Conservation (phyloP, 2,329 filamentous ascomycete genomes). For the Venturia effusa region DNA sequence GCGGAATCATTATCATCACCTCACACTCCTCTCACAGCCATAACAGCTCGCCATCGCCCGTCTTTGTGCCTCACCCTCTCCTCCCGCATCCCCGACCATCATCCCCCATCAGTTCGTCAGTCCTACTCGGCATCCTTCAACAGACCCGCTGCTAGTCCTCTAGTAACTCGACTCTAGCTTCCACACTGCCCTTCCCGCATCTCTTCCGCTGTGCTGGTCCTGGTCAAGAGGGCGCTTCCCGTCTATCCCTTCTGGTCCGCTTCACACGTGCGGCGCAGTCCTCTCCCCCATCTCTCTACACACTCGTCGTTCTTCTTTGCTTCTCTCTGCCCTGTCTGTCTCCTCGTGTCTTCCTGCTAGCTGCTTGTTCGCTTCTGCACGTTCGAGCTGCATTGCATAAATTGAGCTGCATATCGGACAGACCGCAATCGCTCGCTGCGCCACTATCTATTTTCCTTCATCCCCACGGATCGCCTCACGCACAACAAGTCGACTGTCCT, state of each 20-base stretch:
- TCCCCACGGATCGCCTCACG: not conserved
- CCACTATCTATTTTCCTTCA: not conserved
- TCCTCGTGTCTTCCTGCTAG: not conserved
- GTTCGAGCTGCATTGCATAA: not conserved
- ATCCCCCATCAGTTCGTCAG: not conserved
- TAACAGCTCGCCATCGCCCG: not conserved
- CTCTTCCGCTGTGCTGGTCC: not conserved
- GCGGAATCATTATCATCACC: no score
- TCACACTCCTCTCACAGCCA: not conserved
- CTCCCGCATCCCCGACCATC: not conserved
- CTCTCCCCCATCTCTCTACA: not conserved
- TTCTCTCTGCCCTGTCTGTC: not conserved
- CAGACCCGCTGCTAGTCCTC: no score
- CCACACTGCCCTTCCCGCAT: not conserved
- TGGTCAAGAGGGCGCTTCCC: not conserved
- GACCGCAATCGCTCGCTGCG: not conserved
- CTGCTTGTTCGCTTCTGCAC: not conserved
- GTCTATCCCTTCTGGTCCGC: not conserved
- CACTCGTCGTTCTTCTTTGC: not conserved
- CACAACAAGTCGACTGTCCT: not conserved
- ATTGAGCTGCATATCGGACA: not conserved
- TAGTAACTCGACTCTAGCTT: not conserved
- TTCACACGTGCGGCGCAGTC: not conserved
- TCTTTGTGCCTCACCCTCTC: not conserved
- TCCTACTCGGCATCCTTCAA: not conserved